Conservation (phyloP, 116 monocot genomes). For the Zostera marina region DNA sequence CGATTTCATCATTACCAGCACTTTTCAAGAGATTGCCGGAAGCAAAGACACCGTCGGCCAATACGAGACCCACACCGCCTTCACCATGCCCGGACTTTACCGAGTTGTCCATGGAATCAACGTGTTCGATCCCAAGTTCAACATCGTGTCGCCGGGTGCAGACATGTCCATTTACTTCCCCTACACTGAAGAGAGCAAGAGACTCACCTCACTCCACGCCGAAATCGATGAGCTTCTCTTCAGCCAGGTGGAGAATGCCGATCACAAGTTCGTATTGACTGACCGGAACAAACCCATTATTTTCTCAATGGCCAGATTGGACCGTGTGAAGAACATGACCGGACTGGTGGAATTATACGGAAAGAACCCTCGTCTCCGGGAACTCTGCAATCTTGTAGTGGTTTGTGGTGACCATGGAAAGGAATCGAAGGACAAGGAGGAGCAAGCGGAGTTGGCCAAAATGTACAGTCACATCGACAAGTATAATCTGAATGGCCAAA, state of each 20-base stretch:
- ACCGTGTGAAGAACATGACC: constrained; percentile 66
- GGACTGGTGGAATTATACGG: constrained; percentile 56
- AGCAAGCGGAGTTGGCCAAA: constrained; percentile 53
- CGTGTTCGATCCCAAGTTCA: constrained; percentile 26
- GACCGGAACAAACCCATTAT: constrained; percentile 60
- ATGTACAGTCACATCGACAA: constrained; percentile 44
- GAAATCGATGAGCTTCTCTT: constrained; percentile 30
- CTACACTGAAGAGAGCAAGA: constrained; percentile 13
- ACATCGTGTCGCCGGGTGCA: constrained; percentile 17
- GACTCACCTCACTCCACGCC: constrained; percentile 22
- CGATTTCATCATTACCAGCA: constrained; percentile 33
- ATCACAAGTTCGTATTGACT: constrained; percentile 13
- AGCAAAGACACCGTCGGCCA: constrained; percentile 32
- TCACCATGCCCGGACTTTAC: constrained; percentile 31
- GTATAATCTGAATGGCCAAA: constrained; percentile 53
- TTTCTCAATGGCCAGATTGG: constrained; percentile 69
- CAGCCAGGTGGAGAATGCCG: constrained; percentile 12
- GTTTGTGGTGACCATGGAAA: constrained; percentile 63
- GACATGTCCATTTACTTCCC: constrained; percentile 36
- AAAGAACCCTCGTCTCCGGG: constrained; percentile 31
- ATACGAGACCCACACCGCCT: constrained; percentile 16
- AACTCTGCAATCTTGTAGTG: constrained; percentile 52
- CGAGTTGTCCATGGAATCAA: constrained; percentile 30
- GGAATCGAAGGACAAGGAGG: constrained; percentile 51
- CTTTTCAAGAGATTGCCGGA: constrained; percentile 36